Evolutionary conservation across 805 yeast genomes (phyloP).

Genomic region (Suhomyces faveliae): DNA sequence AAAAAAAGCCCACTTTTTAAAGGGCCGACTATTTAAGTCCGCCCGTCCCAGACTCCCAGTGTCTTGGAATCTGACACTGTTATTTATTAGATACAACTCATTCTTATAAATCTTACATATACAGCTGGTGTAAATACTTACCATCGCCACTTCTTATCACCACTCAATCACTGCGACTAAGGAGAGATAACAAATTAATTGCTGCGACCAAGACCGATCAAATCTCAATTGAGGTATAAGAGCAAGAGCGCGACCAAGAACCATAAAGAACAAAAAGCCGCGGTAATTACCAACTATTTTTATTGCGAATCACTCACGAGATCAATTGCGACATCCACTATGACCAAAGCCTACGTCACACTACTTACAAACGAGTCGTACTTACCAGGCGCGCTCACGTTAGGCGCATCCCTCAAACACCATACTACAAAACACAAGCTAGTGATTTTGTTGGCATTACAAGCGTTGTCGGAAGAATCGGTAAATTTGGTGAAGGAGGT

Average conservation of each 20-base stretch:
- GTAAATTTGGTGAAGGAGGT: conserved; percentile 17
- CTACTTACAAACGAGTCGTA: conserved; percentile 32
- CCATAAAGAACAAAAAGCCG: too few relatives aligned
- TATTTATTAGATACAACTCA: too few relatives aligned
- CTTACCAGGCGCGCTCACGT: conserved; percentile 36
- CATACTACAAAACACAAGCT: conserved; percentile 17
- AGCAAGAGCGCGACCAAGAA: background rate
- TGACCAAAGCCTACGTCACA: conserved; percentile 24
- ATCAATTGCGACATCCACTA: background rate
- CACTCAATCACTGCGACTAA: too few relatives aligned
- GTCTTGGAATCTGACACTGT: too few relatives aligned
- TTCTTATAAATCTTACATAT: too few relatives aligned
- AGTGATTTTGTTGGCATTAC: conserved; percentile 18
- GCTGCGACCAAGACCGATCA: too few relatives aligned
- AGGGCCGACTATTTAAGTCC: background rate
- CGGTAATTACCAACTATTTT: too few relatives aligned
- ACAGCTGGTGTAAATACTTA: background rate
- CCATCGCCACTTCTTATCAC: too few relatives aligned
- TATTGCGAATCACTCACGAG: background rate
- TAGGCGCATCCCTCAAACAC: conserved; percentile 23
- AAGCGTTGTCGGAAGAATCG: conserved; percentile 15
- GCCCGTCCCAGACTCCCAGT: background rate
- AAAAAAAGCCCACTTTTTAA: background rate
- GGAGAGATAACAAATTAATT: too few relatives aligned
- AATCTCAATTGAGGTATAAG: too few relatives aligned